Percentiles rank a stretch among this genome's conserved stretches.
Conservation (phyloP, 331 rosid species). For the Rosa hybrid region DNA sequence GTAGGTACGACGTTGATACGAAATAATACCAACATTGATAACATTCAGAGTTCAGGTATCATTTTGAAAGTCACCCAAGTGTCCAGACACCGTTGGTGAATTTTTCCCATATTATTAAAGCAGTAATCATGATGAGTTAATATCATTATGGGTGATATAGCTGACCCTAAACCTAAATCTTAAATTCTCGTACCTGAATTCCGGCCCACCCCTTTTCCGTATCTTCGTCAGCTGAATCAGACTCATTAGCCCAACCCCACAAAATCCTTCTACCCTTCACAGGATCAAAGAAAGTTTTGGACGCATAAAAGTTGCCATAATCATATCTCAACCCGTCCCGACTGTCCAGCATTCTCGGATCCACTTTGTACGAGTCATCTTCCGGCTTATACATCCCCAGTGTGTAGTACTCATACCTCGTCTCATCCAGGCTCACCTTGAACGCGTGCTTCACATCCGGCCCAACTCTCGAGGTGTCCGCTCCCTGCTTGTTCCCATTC, state of each 20-base stretch:
- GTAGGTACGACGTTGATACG: no score
- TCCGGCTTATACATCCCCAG: slow-evolving; percentile 44
- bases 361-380: slow-evolving; percentile 48
- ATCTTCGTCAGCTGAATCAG: slow-evolving; percentile 50
- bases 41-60: no score
- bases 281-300: slow-evolving; percentile 74
- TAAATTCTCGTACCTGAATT: slow-evolving; percentile 56
- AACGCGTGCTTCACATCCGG: slow-evolving; percentile 47
- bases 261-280: slow-evolving; percentile 56
- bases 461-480: slow-evolving; percentile 48
- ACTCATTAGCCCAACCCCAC: slow-evolving; percentile 98
- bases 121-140: no score
- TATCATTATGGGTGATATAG: no score
- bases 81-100: no score
- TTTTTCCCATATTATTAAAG: no score
- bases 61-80: no score
- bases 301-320: slow-evolving; percentile 89
- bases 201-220: slow-evolving; percentile 87
- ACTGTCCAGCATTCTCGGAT: slow-evolving; percentile 51
- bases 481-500: slow-evolving; percentile 27
- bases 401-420: slow-evolving; percentile 78
- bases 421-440: slow-evolving; percentile 71
- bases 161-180: background rate
- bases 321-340: slow-evolving; percentile 78
- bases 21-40: no score